Percentiles rank a stretch among this genome's conserved stretches.
phyloP scores from a whole-genome alignment of 345 rosid genomes.

The Eutrema heterophyllum region DNA sequence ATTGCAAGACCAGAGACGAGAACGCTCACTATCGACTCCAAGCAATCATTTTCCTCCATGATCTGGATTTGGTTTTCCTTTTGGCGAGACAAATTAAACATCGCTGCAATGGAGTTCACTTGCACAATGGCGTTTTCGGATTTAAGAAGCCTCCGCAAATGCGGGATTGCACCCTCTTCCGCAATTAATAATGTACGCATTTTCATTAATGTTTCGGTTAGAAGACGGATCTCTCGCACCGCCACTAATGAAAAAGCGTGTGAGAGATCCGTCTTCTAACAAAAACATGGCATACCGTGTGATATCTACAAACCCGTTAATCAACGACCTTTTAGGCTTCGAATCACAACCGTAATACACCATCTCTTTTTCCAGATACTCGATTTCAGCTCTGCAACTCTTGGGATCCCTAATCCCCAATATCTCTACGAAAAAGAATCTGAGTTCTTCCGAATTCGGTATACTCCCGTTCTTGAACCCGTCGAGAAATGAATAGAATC shows the following conservation, averaged over 20 bases:
- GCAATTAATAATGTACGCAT: conserved; percentile 61
- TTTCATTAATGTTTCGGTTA: conserved; percentile 69
- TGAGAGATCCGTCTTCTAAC: conserved; percentile 59
- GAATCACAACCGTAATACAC: conserved; percentile 56
- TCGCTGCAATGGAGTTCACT: conserved; percentile 72
- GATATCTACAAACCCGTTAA: conserved; percentile 65
- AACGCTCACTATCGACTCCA: conserved; percentile 58
- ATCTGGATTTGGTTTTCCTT: conserved; percentile 61
- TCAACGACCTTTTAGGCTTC: conserved; percentile 66
- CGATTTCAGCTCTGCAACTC: conserved; percentile 58
- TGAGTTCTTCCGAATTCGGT: conserved; percentile 31
- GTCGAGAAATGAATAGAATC: conserved; percentile 49
- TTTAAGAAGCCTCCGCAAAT: conserved; percentile 46
- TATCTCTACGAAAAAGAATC: conserved; percentile 50
- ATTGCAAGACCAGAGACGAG: conserved; percentile 58
- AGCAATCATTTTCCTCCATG: conserved; percentile 65
- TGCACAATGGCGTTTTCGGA: conserved; percentile 52
- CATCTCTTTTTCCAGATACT: conserved; percentile 78
- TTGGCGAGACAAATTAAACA: conserved; percentile 52
- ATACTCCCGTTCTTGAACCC: conserved; percentile 52
- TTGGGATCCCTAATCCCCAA: conserved; percentile 54
- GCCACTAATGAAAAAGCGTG: too few species aligned
- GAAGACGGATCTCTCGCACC: conserved; percentile 63
- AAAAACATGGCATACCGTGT: conserved; percentile 61
- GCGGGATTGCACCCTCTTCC: conserved; percentile 74